Base-by-base conservation (phyloP, 768 basidiomycete genomes). In the Hygrophorus pudorinus region DNA sequence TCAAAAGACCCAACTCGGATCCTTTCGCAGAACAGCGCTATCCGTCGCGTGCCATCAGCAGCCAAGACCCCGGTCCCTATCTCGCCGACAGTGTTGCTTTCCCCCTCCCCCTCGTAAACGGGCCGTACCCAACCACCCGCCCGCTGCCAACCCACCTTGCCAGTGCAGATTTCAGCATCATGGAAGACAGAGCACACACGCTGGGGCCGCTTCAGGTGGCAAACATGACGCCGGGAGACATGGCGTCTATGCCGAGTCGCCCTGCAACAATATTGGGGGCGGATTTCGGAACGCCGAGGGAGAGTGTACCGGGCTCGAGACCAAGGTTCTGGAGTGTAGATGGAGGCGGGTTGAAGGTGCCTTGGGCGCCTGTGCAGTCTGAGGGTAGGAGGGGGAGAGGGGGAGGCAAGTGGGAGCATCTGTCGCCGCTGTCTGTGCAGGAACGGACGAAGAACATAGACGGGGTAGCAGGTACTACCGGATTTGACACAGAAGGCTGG, bases 181-280 rank as follows among this genome's bases (percentile, higher is more conserved):
- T 33, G 42, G 59, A 61, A 9, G 55, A 59, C 33, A 65, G 59
- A 42, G 52, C 52, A 28, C 53, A 54, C 31, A 65, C 67, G 2
- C 61, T 76, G 0, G 73, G 74, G 3, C 61, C 57, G 10, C 62
- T 77, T 13, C 68, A 65, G 37, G 67, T 78, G 38, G 61, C 71
- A 20, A 78, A 78, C 52, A 59, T 67, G 42, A 55, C 63, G 1
- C 69, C 73, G 6, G 75, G 70, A 5, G 75, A 77, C 40, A 43
- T 63, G n/a, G 65, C 67, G 20, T 61, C 58, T 1, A 55, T 56
- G 32, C 61, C 62, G 28, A 64, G 64, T 38, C 59, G 57, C 43
- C 51, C 57, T 13, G 14, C 27, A 10, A 4, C 28, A 9, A 34
- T 14, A 18, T 14, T 21, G 6, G 16, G 17, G 14, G 6, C 18